A percentile compares a stretch with the other conserved stretches of the same genome.
phyloP scores from a whole-genome alignment of 78 protist genomes.

The Fonticula alba region DNA sequence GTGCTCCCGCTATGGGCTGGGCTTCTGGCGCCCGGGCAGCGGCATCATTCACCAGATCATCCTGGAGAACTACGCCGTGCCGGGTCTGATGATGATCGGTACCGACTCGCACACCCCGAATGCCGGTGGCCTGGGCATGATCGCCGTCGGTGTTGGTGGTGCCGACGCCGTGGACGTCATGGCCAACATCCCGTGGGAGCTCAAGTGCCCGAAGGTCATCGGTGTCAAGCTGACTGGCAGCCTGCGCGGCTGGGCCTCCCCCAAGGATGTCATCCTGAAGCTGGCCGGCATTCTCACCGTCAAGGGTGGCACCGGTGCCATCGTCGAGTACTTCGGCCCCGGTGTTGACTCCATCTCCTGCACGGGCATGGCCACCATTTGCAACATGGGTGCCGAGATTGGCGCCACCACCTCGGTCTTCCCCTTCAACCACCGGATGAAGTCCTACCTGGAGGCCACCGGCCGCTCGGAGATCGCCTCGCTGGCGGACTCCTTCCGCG shows the following conservation, averaged over 20 bases:
- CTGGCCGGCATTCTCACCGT: constrained; percentile 73
- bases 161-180: constrained; percentile 86
- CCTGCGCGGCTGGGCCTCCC: constrained; percentile 48
- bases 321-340: constrained; percentile 75
- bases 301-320: constrained; percentile 78
- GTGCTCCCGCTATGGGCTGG: constrained; percentile 40
- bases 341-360: constrained; percentile 67
- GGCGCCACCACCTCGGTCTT: constrained; percentile 90
- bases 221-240: constrained; percentile 62
- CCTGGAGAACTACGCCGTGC: constrained; percentile 82
- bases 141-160: constrained; percentile 79
- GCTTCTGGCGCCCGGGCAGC: constrained; percentile 83
- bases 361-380: constrained; percentile 87
- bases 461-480: constrained; percentile 50
- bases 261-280: constrained; percentile 79
- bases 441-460: constrained; percentile 62
- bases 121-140: constrained; percentile 76
- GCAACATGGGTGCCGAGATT: constrained; percentile 93
- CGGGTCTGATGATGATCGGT: constrained; percentile 81
- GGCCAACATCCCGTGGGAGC: constrained; percentile 82
- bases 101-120: constrained; percentile 76
- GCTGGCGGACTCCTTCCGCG: not conserved
- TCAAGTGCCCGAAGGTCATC: constrained; percentile 81
- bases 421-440: constrained; percentile 75
- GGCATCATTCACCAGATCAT: constrained; percentile 90